These are phyloP conservation scores for Pythium rishiriense DNA, from an alignment of 352 stramenopile species.

Conservation along the genomic window DNA sequence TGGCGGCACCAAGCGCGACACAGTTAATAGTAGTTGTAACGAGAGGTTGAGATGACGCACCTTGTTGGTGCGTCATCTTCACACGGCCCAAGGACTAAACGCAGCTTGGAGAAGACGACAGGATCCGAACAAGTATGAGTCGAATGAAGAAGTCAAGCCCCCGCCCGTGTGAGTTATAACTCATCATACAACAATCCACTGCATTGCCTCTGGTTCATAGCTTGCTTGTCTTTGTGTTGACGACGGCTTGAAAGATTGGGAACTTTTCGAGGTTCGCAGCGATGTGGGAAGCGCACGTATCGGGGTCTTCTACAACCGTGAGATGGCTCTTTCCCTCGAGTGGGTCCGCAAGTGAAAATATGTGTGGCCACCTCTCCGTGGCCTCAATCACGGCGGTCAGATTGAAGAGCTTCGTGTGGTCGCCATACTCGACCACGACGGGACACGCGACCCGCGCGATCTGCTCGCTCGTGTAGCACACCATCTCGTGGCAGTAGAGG, in stretches of 20 bases:
- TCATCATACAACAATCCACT: too few relatives aligned
- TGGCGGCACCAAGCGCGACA: too few relatives aligned
- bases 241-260: conserved; percentile 1
- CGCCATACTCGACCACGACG: conserved; percentile 15
- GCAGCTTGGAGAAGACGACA: too few relatives aligned
- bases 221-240: neutral
- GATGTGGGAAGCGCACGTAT: conserved; percentile 16
- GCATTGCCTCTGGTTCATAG: too few relatives aligned
- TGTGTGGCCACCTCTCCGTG: neutral
- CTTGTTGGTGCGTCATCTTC: too few relatives aligned
- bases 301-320: conserved; percentile 22
- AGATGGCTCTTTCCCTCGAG: conserved; percentile 14
- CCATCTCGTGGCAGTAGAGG: conserved; percentile 26
- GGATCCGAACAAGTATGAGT: too few relatives aligned
- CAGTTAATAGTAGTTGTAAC: too few relatives aligned
- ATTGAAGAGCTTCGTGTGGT: conserved; percentile 19
- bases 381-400: neutral
- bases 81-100: too few relatives aligned
- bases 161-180: too few relatives aligned
- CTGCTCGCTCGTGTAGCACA: conserved; percentile 9
- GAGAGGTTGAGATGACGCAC: too few relatives aligned
- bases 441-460: conserved; percentile 5
- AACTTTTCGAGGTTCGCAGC: conserved; percentile 9
- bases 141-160: too few relatives aligned
- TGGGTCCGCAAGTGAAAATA: neutral